These are phyloP conservation scores for Fusarium sp. DNA, from an alignment of 2,329 filamentous ascomycete species.

Conservation along the genomic window DNA sequence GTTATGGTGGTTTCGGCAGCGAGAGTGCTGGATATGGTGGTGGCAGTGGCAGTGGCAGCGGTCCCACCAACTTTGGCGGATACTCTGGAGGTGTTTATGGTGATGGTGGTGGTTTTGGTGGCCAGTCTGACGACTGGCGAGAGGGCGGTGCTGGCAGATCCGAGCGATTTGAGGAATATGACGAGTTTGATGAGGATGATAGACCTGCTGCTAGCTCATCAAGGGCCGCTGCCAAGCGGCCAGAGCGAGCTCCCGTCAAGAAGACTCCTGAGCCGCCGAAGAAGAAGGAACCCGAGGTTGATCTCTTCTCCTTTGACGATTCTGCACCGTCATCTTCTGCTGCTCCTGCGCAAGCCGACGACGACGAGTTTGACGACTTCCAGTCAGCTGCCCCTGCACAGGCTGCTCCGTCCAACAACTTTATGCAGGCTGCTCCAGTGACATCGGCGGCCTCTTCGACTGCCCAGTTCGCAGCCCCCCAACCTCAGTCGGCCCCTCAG, in stretches of 20 bases:
- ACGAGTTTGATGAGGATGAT: constrained; percentile 87
- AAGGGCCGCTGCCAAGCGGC: constrained; percentile 50
- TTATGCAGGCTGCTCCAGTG: constrained; percentile 56
- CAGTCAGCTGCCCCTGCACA: constrained; percentile 79
- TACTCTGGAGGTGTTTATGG: constrained; percentile 83
- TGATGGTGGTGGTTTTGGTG: constrained; percentile 94
- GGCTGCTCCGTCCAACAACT: constrained; percentile 51
- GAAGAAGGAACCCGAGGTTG: constrained; percentile 86
- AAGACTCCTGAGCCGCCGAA: constrained; percentile 72
- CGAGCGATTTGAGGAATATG: constrained; percentile 94
- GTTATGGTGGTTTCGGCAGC: constrained; percentile 92
- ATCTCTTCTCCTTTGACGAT: constrained; percentile 94
- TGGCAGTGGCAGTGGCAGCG: constrained; percentile 32
- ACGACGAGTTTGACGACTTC: constrained; percentile 97
- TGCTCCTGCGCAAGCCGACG: constrained; percentile 55
- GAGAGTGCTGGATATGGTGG: constrained; percentile 76
- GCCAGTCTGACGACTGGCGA: constrained; percentile 76
- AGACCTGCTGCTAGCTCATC: constrained; percentile 57
- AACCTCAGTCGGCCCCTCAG: constrained; percentile 85
- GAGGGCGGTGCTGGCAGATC: constrained; percentile 64
- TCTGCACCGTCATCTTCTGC: constrained; percentile 63
- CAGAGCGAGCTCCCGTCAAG: constrained; percentile 47
- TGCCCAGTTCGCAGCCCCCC: constrained; percentile 79
- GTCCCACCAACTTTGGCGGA: constrained; percentile 59
- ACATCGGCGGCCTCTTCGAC: constrained; percentile 63